Conservation (phyloP, 176 grass and related monocot species). For the Chloris gayana region DNA sequence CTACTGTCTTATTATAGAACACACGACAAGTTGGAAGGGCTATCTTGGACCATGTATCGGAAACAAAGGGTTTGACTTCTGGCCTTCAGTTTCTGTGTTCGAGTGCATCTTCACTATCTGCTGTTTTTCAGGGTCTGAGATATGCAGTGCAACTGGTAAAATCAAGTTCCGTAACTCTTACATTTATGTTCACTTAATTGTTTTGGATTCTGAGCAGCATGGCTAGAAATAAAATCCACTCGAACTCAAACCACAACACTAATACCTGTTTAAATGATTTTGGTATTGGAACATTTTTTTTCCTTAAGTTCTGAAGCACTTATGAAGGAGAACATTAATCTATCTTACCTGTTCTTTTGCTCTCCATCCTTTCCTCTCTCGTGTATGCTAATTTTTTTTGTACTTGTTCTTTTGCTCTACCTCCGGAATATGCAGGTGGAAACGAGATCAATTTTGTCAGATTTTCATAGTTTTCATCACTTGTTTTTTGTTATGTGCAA, state of each 20-base stretch:
- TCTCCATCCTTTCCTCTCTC: background rate
- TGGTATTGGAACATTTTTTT: conserved; percentile 8
- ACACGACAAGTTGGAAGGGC: conserved; percentile 83
- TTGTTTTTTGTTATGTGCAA: conserved; percentile 78
- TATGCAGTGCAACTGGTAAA: conserved; percentile 77
- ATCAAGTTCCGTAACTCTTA: background rate
- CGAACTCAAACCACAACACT: too few relatives aligned
- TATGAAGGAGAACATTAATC: background rate
- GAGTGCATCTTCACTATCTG: conserved; percentile 69
- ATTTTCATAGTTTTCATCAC: conserved; percentile 85
- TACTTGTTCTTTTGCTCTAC: background rate
- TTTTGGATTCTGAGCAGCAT: conserved; percentile 12
- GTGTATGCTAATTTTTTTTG: conserved; percentile 9
- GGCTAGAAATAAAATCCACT: too few relatives aligned
- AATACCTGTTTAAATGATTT: conserved; percentile 28
- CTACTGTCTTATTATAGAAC: conserved; percentile 56
- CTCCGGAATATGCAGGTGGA: conserved; percentile 61
- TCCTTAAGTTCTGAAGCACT: conserved; percentile 35
- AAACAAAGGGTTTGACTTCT: conserved; percentile 69
- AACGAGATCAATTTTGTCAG: conserved; percentile 49
- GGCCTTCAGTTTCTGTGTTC: conserved; percentile 96
- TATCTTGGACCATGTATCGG: conserved; percentile 90
- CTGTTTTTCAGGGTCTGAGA: conserved; percentile 78
- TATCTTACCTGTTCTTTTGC: conserved; percentile 2
- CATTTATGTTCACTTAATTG: conserved; percentile 15